Base-by-base conservation (phyloP, 2,329 filamentous ascomycete genomes). In the Ophiostoma ulmi region DNA sequence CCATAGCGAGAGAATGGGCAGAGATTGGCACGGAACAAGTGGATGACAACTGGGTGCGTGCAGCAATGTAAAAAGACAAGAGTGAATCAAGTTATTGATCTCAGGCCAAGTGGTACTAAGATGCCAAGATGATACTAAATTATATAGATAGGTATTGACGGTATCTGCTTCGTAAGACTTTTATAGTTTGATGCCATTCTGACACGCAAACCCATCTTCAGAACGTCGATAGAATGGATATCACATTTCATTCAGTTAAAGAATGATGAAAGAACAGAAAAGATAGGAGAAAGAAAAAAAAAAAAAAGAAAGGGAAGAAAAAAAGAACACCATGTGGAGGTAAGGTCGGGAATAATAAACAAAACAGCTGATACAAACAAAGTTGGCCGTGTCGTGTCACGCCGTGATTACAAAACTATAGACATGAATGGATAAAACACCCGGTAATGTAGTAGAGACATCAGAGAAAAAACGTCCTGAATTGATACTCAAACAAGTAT, bases 371-470 rank as follows among this genome's bases (percentile, higher is more conserved):
- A 64, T n/a, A 20, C 31, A 35, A 17, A 20, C 31, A 58, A 17
- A 31, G 31, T 6, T n/a, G 31, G 44, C 44, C 44, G 44, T 48
- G 17, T 10, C 38, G 44, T 48, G 17, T 48, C 44, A 48, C 38
- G 44, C 44, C 44, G 44, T 48, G 44, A 48, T 48, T 48, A 48
- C 44, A 48, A 48, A 48, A 48, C 44, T 48, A 61, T 44, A 39
- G 22, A 63, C 6, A 69, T 17, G 63, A 41, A 52, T 41, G n/a
- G 31, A 17, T 22, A 48, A 20, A 48, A 48, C 38, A 39, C 44
- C n/a, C 44, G 31, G 31, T 31, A 31, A 3, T 31, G 31, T 31
- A 31, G 17, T 48, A 44, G 41, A 44, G 41, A 44, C 13, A 44
- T 14, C 55, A 11, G n/a, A 22, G n/a, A n/a, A 55, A 22, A 55